Percentiles rank a stretch among this genome's conserved stretches.
Conservation (phyloP, 2,329 filamentous ascomycete genomes). For the Salinomyces thailandicus region DNA sequence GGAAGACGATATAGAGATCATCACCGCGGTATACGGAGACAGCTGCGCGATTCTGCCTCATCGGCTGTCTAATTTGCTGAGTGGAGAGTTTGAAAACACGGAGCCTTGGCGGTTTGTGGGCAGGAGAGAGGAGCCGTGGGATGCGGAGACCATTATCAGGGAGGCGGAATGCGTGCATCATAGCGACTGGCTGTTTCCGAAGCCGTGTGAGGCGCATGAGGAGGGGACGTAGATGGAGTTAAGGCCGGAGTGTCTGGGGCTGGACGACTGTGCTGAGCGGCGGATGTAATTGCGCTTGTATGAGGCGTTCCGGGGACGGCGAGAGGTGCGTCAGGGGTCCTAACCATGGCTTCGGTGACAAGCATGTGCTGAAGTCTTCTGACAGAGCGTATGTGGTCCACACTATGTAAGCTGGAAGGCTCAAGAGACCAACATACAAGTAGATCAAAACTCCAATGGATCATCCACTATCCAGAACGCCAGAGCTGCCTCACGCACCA, state of each 20-base stretch:
- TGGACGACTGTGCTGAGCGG: slow-evolving; percentile 24
- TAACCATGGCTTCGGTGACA: too few relatives aligned
- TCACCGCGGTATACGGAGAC: slow-evolving; percentile 52
- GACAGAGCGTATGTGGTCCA: not conserved
- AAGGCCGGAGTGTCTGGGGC: slow-evolving; percentile 34
- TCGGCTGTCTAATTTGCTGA: slow-evolving; percentile 50
- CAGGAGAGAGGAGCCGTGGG: slow-evolving; percentile 42
- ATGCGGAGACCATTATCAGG: slow-evolving; percentile 44
- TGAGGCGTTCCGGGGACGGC: slow-evolving; percentile 29
- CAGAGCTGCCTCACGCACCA: too few relatives aligned
- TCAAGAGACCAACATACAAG: not conserved
- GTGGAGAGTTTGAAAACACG: slow-evolving; percentile 50
- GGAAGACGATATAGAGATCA: slow-evolving; percentile 31
- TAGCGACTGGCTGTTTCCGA: slow-evolving; percentile 60
- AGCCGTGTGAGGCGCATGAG: slow-evolving; percentile 48
- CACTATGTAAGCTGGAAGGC: not conserved
- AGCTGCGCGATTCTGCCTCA: slow-evolving; percentile 56
- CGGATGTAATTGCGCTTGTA: slow-evolving; percentile 37
- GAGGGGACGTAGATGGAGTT: slow-evolving; percentile 31
- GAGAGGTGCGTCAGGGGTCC: not conserved
- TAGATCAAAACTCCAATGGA: too few relatives aligned
- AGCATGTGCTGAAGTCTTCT: too few relatives aligned
- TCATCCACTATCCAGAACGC: too few relatives aligned
- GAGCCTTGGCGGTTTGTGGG: slow-evolving; percentile 45
- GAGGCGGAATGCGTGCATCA: slow-evolving; percentile 61